Percentiles rank a stretch among this genome's conserved stretches.
These are phyloP conservation scores for Calonectria honghensis DNA, from an alignment of 2,329 filamentous ascomycete species.

Conservation along the genomic window DNA sequence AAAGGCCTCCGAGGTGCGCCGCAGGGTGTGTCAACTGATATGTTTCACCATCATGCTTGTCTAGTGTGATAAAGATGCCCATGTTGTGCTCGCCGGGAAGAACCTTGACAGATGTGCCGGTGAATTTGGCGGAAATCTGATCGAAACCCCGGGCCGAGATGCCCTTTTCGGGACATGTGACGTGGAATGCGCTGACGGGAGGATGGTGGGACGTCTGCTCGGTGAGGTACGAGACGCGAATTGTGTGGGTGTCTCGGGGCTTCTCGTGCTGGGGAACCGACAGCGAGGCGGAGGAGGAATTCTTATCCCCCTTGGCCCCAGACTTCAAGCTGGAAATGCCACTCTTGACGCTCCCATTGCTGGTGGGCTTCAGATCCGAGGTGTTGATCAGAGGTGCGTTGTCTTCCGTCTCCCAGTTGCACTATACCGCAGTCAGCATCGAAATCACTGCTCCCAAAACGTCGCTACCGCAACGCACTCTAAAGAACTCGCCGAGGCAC, in stretches of 20 bases:
- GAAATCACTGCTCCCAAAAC: conserved; percentile 4
- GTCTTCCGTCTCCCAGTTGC: conserved; percentile 95
- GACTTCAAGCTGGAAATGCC: conserved; percentile 70
- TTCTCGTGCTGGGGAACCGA: conserved; percentile 70
- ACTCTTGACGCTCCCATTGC: conserved; percentile 62
- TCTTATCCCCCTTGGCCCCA: conserved; percentile 65
- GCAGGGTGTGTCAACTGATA: conserved; percentile 96
- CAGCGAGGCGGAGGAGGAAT: conserved; percentile 69
- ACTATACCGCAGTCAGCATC: conserved; percentile 69
- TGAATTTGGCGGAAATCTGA: conserved; percentile 98
- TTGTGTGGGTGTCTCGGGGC: conserved; percentile 67
- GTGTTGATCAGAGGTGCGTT: conserved; percentile 80
- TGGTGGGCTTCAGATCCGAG: conserved; percentile 60
- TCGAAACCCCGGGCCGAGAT: conserved; percentile 93
- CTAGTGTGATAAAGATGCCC: conserved; percentile 93
- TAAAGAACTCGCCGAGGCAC: conserved; percentile 96
- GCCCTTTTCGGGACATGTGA: conserved; percentile 93
- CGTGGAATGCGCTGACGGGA: conserved; percentile 95
- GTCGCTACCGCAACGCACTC: conserved; percentile 74
- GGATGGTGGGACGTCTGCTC: conserved; percentile 99
- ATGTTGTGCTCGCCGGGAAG: conserved; percentile 94
- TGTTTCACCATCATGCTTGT: conserved; percentile 87
- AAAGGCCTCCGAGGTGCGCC: conserved; percentile 91
- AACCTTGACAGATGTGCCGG: conserved; percentile 94
- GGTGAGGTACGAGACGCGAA: conserved; percentile 94